Evolutionary conservation across 768 basidiomycete genomes (phyloP), one percentile per base, ranked within the genome.

Genomic region (Hortiboletus flavorubellus): DNA sequence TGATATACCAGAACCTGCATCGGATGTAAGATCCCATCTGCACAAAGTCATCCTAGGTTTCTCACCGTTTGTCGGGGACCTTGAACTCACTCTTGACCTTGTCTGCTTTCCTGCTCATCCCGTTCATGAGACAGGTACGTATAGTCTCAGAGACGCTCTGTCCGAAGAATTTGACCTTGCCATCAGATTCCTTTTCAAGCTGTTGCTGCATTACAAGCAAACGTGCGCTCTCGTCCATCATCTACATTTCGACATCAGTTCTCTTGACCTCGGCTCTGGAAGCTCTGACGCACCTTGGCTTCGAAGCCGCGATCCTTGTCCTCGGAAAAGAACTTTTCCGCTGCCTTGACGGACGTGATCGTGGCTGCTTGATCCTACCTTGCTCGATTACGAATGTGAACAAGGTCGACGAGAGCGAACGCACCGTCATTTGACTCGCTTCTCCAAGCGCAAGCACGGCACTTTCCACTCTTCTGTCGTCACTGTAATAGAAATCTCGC

Each of bases 401-500:
- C 44, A 7, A 40, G 8, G 29, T 5, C 8, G 29, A 34, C 2
- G 8, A 49, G 33, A n/a, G 4, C 6, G 2, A 14, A 57, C 78
- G 58, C 60, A 93, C 94, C 62, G 72, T 70, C 70, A 87, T 85
- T 21, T 73, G 73, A 3, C 78, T 75, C 8, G 92, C 88, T 69
- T 98, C 97, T 42, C 91, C 91, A 21, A 99, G 72, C 37, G 84
- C 88, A 4, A 98, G 73, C n/a, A 89, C 80, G 0, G 94, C 97
- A 70, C 89, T 96, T 68, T 98, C 97, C 14, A 92, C 87, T 44
- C 95, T 80, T 51, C 97, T 79, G 72, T 98, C 97, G 64, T 99
- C 97, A 35, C 96, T 96, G 66, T 96, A 99, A 71, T 94, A 98
- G 72, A 95, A 98, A 68, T 99, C 94, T 15, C 93, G 79, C 8